phyloP scores from a whole-genome alignment of 2,329 filamentous ascomycete genomes.

The Colletotrichum lentis region DNA sequence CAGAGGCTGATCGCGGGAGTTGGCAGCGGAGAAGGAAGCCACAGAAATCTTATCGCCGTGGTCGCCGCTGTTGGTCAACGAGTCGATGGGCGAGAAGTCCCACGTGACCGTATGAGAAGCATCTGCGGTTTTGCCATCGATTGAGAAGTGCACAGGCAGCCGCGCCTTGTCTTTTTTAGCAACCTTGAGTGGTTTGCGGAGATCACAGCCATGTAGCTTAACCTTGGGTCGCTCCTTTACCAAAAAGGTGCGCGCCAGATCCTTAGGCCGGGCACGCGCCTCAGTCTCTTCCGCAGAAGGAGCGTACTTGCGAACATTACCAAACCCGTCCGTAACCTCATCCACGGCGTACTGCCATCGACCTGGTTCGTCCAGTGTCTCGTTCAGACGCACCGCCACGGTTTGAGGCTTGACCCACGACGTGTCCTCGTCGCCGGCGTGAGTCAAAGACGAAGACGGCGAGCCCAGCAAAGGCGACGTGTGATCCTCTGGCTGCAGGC shows the following conservation, averaged over 20 bases:
- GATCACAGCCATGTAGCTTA: conserved; percentile 76
- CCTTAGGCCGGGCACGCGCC: conserved; percentile 64
- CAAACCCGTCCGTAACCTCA: conserved; percentile 89
- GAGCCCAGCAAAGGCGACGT: conserved; percentile 77
- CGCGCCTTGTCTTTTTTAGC: conserved; percentile 74
- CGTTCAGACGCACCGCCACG: conserved; percentile 85
- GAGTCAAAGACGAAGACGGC: conserved; percentile 64
- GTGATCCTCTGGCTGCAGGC: conserved; percentile 88
- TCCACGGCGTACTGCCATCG: conserved; percentile 91
- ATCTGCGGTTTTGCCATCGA: conserved; percentile 66
- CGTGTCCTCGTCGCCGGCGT: conserved; percentile 69
- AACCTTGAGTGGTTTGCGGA: conserved; percentile 81
- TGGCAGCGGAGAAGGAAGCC: conserved; percentile 69
- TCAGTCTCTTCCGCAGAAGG: conserved; percentile 73
- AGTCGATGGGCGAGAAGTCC: conserved; percentile 79
- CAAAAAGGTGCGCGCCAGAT: conserved; percentile 78
- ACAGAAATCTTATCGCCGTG: conserved; percentile 67
- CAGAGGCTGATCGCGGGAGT: conserved; percentile 67
- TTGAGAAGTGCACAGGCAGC: conserved; percentile 76
- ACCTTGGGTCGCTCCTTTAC: conserved; percentile 87
- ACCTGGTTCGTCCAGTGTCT: conserved; percentile 81
- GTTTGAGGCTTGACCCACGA: conserved; percentile 82
- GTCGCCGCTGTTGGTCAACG: conserved; percentile 73
- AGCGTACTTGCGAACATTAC: conserved; percentile 83
- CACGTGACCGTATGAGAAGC: conserved; percentile 79